Conservation (phyloP, 106 monocot species). For the Dactylorhiza incarnata region DNA sequence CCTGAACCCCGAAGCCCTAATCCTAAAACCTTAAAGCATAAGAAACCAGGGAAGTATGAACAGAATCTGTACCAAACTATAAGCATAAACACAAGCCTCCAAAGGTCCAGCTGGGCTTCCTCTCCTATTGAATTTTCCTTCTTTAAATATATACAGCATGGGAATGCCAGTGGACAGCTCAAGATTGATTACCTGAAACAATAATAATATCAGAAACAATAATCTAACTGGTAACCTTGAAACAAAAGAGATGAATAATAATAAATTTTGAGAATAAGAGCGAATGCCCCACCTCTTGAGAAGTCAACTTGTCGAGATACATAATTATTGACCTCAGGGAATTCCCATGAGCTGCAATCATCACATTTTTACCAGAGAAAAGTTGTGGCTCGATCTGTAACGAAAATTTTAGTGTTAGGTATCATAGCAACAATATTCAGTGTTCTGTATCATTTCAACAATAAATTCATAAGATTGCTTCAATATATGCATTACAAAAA, state of each 20-base stretch:
- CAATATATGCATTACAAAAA: not conserved
- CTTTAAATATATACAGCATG: conserved; percentile 95
- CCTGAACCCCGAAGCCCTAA: no score
- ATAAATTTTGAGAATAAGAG: not conserved
- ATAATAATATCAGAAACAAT: not conserved
- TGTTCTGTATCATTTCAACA: not conserved
- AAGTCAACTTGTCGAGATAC: conserved; percentile 91
- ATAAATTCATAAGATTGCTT: not conserved
- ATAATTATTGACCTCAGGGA: conserved; percentile 94
- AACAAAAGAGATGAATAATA: not conserved
- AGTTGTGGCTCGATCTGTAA: conserved; percentile 82
- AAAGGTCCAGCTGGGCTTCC: conserved; percentile 81
- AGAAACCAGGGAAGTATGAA: not conserved
- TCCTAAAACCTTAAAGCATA: no score
- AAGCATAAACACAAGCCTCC: conserved; percentile 91
- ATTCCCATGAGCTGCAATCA: conserved; percentile 98
- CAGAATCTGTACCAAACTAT: conserved; percentile 55
- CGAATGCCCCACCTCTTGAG: conserved; percentile 56
- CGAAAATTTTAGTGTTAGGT: not conserved
- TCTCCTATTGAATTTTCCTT: conserved; percentile 83
- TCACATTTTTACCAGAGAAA: conserved; percentile 65
- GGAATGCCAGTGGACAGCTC: conserved; percentile 94
- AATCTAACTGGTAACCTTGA: not conserved
- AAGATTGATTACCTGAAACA: conserved; percentile 71
- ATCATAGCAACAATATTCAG: not conserved